A percentile compares a stretch with the other conserved stretches of the same genome.
Conservation (phyloP, 345 rosid species). For the Aquilaria yunnanensis region DNA sequence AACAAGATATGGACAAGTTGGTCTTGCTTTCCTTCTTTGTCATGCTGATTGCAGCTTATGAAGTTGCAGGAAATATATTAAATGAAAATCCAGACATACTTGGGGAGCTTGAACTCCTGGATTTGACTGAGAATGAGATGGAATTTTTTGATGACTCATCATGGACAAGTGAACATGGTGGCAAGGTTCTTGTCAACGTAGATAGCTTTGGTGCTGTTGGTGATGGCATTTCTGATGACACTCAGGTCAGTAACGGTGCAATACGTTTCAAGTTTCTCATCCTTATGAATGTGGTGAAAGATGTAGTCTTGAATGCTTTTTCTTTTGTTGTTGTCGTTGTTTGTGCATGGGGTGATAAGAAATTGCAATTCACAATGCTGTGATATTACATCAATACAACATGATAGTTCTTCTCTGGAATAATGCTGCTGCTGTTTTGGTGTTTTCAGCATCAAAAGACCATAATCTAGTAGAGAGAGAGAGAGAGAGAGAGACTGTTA, state of each 20-base stretch:
- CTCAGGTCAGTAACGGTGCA: constrained; percentile 48
- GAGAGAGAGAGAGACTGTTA: too few relatives aligned
- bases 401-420: too few relatives aligned
- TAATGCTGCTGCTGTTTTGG: too few relatives aligned
- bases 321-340: not conserved
- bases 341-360: too few relatives aligned
- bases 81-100: constrained; percentile 38
- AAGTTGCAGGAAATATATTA: constrained; percentile 34
- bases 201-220: constrained; percentile 91
- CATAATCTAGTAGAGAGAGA: too few relatives aligned
- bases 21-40: constrained; percentile 41
- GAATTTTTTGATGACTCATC: constrained; percentile 33
- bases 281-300: not conserved
- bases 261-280: not conserved
- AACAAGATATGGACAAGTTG: constrained; percentile 42
- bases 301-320: not conserved
- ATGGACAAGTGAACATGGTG: constrained; percentile 49
- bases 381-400: too few relatives aligned
- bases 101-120: constrained; percentile 49
- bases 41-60: constrained; percentile 43
- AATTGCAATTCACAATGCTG: too few relatives aligned
- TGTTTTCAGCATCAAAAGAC: too few relatives aligned
- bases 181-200: constrained; percentile 78
- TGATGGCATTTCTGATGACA: constrained; percentile 89
- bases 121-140: constrained; percentile 37